These are phyloP conservation scores for Tulasnella sp. DNA, from an alignment of 768 basidiomycete genomes.

Conservation along the genomic window DNA sequence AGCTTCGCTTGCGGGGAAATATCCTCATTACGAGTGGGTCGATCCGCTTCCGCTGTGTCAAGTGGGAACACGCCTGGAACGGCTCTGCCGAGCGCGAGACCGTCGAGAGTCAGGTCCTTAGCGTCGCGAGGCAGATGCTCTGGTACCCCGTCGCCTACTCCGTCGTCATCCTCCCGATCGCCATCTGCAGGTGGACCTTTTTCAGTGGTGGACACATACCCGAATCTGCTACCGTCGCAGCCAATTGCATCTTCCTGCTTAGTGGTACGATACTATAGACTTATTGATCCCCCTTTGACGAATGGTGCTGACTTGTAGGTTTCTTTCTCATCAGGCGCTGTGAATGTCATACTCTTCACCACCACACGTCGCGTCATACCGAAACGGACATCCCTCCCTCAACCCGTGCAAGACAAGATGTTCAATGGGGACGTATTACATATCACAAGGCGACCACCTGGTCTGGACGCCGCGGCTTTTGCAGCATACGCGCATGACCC, in stretches of 20 bases:
- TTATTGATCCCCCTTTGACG: background rate
- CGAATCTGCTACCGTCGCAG: background rate
- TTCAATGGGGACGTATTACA: background rate
- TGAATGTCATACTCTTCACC: constrained; percentile 3
- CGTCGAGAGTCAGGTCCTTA: background rate
- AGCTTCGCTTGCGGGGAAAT: constrained; percentile 16
- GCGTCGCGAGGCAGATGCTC: constrained; percentile 10
- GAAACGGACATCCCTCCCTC: background rate
- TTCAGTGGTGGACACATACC: background rate
- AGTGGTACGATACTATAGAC: background rate
- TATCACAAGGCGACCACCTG: background rate
- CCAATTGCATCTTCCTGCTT: background rate
- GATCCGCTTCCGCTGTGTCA: background rate
- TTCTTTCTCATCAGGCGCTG: background rate
- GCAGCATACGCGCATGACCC: background rate
- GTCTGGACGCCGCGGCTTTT: background rate
- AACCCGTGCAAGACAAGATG: background rate
- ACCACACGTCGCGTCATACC: background rate
- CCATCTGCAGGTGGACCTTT: background rate
- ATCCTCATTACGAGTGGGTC: background rate
- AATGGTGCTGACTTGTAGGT: background rate
- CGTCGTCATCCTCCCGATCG: background rate
- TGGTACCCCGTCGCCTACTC: constrained; percentile 11
- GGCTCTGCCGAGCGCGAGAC: background rate
- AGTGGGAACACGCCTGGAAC: background rate